Percentiles rank a stretch among this genome's conserved stretches.
These are phyloP conservation scores for Curvularia lunata DNA, from an alignment of 2,329 filamentous ascomycete genomes.

Conservation along the genomic window DNA sequence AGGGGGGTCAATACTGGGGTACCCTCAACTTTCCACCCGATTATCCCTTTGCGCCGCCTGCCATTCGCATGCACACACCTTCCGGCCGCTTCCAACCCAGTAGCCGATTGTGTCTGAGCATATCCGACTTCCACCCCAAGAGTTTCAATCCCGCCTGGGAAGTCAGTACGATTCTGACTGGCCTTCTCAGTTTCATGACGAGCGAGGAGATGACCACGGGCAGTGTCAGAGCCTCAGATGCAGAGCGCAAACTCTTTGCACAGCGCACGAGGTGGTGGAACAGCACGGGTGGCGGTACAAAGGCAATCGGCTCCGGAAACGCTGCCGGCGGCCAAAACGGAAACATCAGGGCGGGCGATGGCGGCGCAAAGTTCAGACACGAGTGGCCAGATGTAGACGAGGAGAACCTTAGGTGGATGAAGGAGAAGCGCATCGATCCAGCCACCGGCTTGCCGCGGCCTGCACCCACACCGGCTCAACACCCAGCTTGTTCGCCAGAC, in stretches of 20 bases:
- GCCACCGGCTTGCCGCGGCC: slow-evolving; percentile 73
- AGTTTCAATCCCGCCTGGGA: slow-evolving; percentile 99
- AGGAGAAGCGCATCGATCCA: slow-evolving; percentile 78
- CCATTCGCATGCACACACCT: slow-evolving; percentile 98
- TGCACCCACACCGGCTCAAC: slow-evolving; percentile 47
- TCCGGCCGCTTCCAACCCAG: slow-evolving; percentile 94
- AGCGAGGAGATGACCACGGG: slow-evolving; percentile 98
- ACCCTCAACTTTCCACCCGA: slow-evolving; percentile 93
- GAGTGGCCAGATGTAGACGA: slow-evolving; percentile 91
- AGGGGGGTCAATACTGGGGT: slow-evolving; percentile 97
- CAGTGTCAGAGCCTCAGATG: slow-evolving; percentile 75
- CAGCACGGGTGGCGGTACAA: slow-evolving; percentile 83
- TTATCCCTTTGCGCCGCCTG: slow-evolving; percentile 95
- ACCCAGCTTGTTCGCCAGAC: slow-evolving; percentile 66
- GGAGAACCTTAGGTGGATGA: slow-evolving; percentile 94
- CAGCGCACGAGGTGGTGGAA: slow-evolving; percentile 93
- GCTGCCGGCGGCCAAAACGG: slow-evolving; percentile 59
- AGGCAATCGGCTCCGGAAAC: slow-evolving; percentile 55
- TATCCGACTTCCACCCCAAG: slow-evolving; percentile 97
- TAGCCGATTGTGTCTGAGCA: slow-evolving; percentile 89
- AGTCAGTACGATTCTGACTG: slow-evolving; percentile 93
- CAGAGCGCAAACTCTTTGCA: slow-evolving; percentile 80
- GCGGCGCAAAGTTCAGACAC: slow-evolving; percentile 83
- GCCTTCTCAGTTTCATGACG: slow-evolving; percentile 96
- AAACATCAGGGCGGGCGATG: slow-evolving; percentile 85